Base-by-base conservation (phyloP, 129 eudicot genomes). In the Ambrosia trifida region DNA sequence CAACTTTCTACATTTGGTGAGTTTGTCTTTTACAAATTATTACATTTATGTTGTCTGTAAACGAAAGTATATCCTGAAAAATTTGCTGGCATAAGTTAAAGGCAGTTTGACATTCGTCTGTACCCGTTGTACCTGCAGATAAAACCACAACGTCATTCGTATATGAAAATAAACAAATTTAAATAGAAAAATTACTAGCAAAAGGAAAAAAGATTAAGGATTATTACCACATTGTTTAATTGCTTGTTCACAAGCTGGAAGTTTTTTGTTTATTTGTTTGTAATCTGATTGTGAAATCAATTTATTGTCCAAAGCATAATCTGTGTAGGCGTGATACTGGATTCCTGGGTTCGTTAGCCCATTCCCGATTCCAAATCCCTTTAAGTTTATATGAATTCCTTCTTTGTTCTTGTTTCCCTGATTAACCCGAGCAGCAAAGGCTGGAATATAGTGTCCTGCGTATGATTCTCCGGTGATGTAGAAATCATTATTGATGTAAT, bases 331-430 rank as follows among this genome's bases (percentile, higher is more conserved):
- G 46, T 63, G 71, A 70, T 82, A 91, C 81, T 88, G 96, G 58
- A 84, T 78, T 60, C 19, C 86, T 3, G 97, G 97, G 63, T 86
- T 76, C 6, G 96, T 91, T 40, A 85, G 73, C 68, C 97, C 97
- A 57, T 91, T 91, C 13, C 97, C 97, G 54, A 91, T 88, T 6
- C 86, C 92, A 7, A 88, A 73, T 65, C 97, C 82, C 72, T 78
- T 78, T 58, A 78, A 72, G 65, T 78, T 72, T 12, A 78, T 72
- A 17, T 36, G 82, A 63, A 78, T 64, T 31, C 82, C 82, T 64
- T 78, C 82, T 78, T 44, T 64, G 44, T 78, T 78, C 67, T 64
- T 71, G 78, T 78, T 78, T 72, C 82, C 82, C 16, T 64, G 62
- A 51, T 78, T 78, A 11, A 78, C 45, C 13, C 82, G 46, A 13